phyloP scores from a whole-genome alignment of 2,329 filamentous ascomycete genomes.

The Cadophora malorum region DNA sequence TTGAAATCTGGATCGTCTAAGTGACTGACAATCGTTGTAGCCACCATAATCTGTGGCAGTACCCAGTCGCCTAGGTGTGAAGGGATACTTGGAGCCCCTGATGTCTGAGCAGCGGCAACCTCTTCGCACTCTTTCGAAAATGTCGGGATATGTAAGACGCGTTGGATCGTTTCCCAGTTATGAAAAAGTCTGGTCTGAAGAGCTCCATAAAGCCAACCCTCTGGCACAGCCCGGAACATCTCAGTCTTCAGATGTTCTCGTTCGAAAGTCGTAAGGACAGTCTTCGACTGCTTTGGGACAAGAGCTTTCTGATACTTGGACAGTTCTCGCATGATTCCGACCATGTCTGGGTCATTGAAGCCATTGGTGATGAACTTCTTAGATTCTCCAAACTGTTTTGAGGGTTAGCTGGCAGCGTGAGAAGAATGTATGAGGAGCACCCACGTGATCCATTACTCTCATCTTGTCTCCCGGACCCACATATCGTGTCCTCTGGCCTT shows the following conservation, averaged over 20 bases:
- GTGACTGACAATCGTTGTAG: slow-evolving; percentile 29
- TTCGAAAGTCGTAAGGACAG: slow-evolving; percentile 8
- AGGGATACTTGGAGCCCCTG: slow-evolving; percentile 20
- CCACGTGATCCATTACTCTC: slow-evolving; percentile 33
- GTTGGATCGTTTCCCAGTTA: slow-evolving; percentile 32
- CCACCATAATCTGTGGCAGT: slow-evolving; percentile 32
- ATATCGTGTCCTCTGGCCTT: slow-evolving; percentile 28
- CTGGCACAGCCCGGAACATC: slow-evolving; percentile 33
- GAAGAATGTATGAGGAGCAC: neutral
- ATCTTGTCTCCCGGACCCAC: slow-evolving; percentile 30
- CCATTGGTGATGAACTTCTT: slow-evolving; percentile 30
- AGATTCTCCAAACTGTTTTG: slow-evolving; percentile 28
- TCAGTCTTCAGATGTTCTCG: slow-evolving; percentile 23
- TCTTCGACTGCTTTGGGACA: slow-evolving; percentile 16
- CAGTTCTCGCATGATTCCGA: slow-evolving; percentile 28
- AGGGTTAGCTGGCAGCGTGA: slow-evolving; percentile 8
- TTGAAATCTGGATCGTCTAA: slow-evolving; percentile 28
- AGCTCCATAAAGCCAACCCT: slow-evolving; percentile 18
- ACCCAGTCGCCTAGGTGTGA: slow-evolving; percentile 25
- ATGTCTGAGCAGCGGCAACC: slow-evolving; percentile 20
- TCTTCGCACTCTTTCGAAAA: slow-evolving; percentile 28
- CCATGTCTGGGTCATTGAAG: slow-evolving; percentile 27
- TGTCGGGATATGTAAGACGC: slow-evolving; percentile 35
- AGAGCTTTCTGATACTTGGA: slow-evolving; percentile 28
- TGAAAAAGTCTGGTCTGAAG: slow-evolving; percentile 28